Evolutionary conservation across 352 stramenopile genomes (phyloP), one percentile per base, ranked within the genome.

Genomic region (Pythium chondricola): DNA sequence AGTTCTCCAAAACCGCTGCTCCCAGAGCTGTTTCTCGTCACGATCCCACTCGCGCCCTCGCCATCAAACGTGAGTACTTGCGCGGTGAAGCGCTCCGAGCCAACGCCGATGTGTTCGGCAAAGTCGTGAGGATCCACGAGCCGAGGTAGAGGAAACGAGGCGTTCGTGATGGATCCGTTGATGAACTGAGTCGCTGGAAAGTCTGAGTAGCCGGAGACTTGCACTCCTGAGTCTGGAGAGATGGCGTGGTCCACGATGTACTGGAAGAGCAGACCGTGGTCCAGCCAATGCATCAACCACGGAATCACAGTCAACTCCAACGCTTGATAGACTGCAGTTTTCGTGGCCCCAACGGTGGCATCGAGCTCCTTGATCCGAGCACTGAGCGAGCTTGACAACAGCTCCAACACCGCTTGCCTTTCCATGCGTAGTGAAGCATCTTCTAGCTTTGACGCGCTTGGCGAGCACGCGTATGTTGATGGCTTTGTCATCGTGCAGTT

Each of bases 121-220:
- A 64, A 33, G 2, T 36, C 24, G 10, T 43, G n/a, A 27, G 46
- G 26, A 43, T 52, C 11, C 5, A 17, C 27, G 24, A 31, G 39
- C 35, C 7, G 27, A 7, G 40, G 48, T 4, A 74, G 47, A 0
- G 50, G 48, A 22, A 69, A 85, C 22, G 45, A 63, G 6, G 51
- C 49, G 21, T 21, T 47, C 4, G 61, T 76, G 36, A 69, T 50
- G 9, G 56, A 70, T 2, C 41, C 63, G 31, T 71, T 80, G 9
- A 69, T 48, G 22, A 87, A 87, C 43, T 87, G 75, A 17, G 30
- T 76, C 51, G n/a, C 48, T 11, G 29, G 71, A 13, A 53, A 60
- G 16, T 53, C 41, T 5, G 22, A 10, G 14, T 53, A 53, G 6
- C 24, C 35, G 7, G 39, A 43, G 9, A 41, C 17, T 13, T 29